Evolutionary conservation across 352 stramenopile species (phyloP).

Genomic region (Phytophthora nicotianae): DNA sequence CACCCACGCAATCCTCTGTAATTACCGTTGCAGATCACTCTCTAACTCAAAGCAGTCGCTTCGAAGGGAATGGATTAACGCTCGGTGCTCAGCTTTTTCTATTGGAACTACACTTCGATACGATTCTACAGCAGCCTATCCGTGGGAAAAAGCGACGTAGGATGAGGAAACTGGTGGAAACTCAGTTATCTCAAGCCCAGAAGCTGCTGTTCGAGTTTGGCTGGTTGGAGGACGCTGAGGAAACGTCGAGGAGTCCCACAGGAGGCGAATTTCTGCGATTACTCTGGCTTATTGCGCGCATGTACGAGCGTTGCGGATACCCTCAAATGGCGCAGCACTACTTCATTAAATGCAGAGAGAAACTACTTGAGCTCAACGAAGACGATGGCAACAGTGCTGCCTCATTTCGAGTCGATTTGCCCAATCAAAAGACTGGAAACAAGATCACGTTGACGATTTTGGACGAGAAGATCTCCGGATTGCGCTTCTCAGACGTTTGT

Average conservation of each 20-base stretch:
- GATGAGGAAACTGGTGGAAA: slow-evolving; percentile 28
- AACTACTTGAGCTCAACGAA: slow-evolving; percentile 18
- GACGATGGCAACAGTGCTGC: slow-evolving; percentile 1
- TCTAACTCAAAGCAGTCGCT: slow-evolving; percentile 27
- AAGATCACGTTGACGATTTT: slow-evolving; percentile 49
- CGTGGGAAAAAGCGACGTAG: slow-evolving; percentile 29
- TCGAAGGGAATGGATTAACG: slow-evolving; percentile 40
- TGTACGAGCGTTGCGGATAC: slow-evolving; percentile 53
- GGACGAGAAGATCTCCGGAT: slow-evolving; percentile 50
- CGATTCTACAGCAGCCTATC: slow-evolving; percentile 37
- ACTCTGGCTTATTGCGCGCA: slow-evolving; percentile 62
- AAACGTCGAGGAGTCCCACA: slow-evolving; percentile 2
- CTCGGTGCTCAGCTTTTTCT: slow-evolving; percentile 54
- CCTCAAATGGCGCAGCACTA: slow-evolving; percentile 54
- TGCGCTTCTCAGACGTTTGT: slow-evolving; percentile 66
- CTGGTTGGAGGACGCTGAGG: slow-evolving; percentile 40
- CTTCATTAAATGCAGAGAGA: slow-evolving; percentile 59
- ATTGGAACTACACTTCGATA: slow-evolving; percentile 65
- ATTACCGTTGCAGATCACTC: slow-evolving; percentile 30
- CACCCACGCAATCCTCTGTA: slow-evolving; percentile 5
- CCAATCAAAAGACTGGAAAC: slow-evolving; percentile 49
- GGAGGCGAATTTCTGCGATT: slow-evolving; percentile 40
- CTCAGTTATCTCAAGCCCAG: slow-evolving; percentile 36
- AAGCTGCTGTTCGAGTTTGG: slow-evolving; percentile 53
- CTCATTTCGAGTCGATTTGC: slow-evolving; percentile 34